These are phyloP conservation scores for Ogataea corticis DNA, from an alignment of 805 yeast species.

Conservation along the genomic window DNA sequence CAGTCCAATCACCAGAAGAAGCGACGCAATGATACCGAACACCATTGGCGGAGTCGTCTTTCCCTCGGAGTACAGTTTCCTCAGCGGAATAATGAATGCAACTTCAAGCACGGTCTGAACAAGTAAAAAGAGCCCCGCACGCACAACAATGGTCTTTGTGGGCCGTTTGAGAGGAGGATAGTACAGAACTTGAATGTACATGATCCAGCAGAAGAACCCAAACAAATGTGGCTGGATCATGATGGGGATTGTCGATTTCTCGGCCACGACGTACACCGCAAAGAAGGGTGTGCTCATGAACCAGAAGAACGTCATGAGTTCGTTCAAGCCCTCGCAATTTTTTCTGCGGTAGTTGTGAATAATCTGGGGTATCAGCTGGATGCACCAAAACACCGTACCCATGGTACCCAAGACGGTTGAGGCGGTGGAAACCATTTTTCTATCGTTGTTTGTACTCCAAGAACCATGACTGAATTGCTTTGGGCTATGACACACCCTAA, in stretches of 20 bases:
- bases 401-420: conserved; percentile 80
- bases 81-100: conserved; percentile 61
- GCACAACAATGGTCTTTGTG: conserved; percentile 35
- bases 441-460: background rate
- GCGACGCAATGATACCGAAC: conserved; percentile 50
- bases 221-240: conserved; percentile 55
- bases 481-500: background rate
- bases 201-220: conserved; percentile 48
- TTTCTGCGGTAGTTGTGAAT: conserved; percentile 66
- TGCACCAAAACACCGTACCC: conserved; percentile 93
- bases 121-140: conserved; percentile 40
- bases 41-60: conserved; percentile 46
- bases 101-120: conserved; percentile 56
- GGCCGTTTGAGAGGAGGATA: conserved; percentile 48
- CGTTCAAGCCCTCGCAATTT: conserved; percentile 34
- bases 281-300: conserved; percentile 59
- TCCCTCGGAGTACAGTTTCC: conserved; percentile 45
- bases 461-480: too few species aligned
- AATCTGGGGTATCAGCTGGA: conserved; percentile 81
- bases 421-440: conserved; percentile 35
- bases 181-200: conserved; percentile 51
- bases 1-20: conserved; percentile 50
- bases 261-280: conserved; percentile 49
- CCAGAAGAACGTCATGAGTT: conserved; percentile 79
- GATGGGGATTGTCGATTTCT: conserved; percentile 50